Percentiles rank a stretch among this genome's conserved stretches.
phyloP scores from a whole-genome alignment of 768 basidiomycete genomes.

The Boletus reticulatus region DNA sequence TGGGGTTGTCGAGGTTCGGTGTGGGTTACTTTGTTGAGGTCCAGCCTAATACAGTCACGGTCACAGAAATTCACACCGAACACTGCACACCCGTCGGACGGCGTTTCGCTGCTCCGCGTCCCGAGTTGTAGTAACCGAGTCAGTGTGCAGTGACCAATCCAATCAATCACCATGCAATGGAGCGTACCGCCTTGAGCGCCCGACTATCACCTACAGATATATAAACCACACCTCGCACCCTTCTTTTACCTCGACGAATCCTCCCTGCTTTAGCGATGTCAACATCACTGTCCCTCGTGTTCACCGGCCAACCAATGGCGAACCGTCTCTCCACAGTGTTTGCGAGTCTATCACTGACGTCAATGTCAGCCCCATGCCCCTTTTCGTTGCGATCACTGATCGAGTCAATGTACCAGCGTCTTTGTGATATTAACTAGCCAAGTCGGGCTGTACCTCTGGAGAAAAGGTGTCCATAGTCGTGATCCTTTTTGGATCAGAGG shows the following conservation, averaged over 20 bases:
- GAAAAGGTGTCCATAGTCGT: conserved; percentile 5
- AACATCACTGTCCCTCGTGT: not conserved
- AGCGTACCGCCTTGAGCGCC: not conserved
- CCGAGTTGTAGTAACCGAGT: too few species aligned
- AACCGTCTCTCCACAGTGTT: conserved; percentile 7
- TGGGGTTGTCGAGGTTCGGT: not conserved
- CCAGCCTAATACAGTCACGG: not conserved
- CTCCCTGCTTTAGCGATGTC: conserved; percentile 5
- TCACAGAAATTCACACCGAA: not conserved
- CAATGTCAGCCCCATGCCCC: conserved; percentile 4
- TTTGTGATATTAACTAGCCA: conserved; percentile 24
- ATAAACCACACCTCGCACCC: not conserved
- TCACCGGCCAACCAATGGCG: conserved; percentile 2
- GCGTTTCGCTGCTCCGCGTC: too few species aligned
- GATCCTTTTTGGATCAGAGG: conserved; percentile 24
- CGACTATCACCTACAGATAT: not conserved
- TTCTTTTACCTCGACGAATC: not conserved
- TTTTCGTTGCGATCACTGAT: not conserved
- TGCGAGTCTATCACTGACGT: conserved; percentile 11
- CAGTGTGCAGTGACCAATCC: not conserved
- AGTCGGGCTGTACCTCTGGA: conserved; percentile 25
- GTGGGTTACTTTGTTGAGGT: too few species aligned
- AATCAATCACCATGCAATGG: not conserved
- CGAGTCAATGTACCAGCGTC: not conserved
- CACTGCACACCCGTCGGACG: not conserved